Evolutionary conservation across 257 asterid genomes (phyloP).

Genomic region (Solanum chilense): DNA sequence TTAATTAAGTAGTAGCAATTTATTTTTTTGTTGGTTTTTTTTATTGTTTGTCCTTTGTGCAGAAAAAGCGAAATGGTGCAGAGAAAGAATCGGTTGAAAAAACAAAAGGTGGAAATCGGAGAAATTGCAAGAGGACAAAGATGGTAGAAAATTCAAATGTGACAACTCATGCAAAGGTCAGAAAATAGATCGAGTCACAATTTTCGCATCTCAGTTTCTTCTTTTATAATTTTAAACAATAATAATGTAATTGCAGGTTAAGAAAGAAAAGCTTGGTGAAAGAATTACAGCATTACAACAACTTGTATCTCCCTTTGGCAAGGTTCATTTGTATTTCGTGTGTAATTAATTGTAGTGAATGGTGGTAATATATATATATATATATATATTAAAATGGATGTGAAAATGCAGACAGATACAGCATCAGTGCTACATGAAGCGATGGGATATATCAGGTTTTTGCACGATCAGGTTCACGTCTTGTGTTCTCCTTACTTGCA

Average conservation of each 20-base stretch:
- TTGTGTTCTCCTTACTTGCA: constrained; percentile 79
- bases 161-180: constrained; percentile 68
- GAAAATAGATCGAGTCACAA: not conserved
- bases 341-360: not conserved
- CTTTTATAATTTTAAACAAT: not conserved
- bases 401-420: constrained; percentile 71
- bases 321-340: constrained; percentile 30
- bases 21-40: not conserved
- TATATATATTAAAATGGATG: not conserved
- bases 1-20: not conserved
- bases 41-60: not conserved
- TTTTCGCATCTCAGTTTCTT: not conserved
- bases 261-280: constrained; percentile 82
- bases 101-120: constrained; percentile 11
- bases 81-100: constrained; percentile 11
- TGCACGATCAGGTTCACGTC: constrained; percentile 87
- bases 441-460: constrained; percentile 67
- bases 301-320: constrained; percentile 93
- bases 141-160: constrained; percentile 10
- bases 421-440: constrained; percentile 94
- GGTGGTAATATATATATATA: not conserved
- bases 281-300: constrained; percentile 86
- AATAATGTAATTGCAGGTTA: constrained; percentile 22
- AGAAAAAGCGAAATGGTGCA: constrained; percentile 44
- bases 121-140: constrained; percentile 41